Evolutionary conservation across 1,284 basidiomycete genomes (phyloP), one percentile per base, ranked within the genome.

Genomic region (Sporisorium iseilematis-ciliati): DNA sequence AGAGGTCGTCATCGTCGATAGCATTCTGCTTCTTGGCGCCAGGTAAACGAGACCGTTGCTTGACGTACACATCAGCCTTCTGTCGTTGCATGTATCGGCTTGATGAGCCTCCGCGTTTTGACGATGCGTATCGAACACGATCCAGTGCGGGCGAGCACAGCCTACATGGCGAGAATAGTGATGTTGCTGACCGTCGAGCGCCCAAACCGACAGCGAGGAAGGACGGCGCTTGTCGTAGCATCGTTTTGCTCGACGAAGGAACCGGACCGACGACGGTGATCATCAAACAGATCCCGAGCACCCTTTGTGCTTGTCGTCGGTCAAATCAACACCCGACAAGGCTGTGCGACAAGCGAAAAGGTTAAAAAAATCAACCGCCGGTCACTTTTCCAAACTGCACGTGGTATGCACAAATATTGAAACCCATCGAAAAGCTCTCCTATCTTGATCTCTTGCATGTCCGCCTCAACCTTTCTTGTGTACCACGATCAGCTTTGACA

Each of bases 41-140:
- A 21, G 18, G n/a, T 1, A 48, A 11, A 10, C 48, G 48, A 31
- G 41, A 26, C 2, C 69, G 64, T 50, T 65, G 65, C 62, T 75
- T 75, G 57, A 75, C 73, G 43, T 53, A 75, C 16, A 64, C 63
- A 25, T 75, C 73, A 10, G 41, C 49, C 52, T 54, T 62, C 31
- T 75, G 73, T n/a, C 73, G 55, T 58, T 76, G 65, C 40, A 76
- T 54, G 52, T 76, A 76, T 25, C 69, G 56, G 29, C 59, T 62
- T 40, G 66, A 69, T 1, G 74, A 76, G 14, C 73, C 73, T 16
- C 67, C 64, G 11, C 69, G 48, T 48, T 73, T 76, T 3, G 62
- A 69, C 8, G 66, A 69, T n/a, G 72, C 62, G 26, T 40, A 57
- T 21, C 62, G 57, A 2, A 53, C 25, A 16, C 26, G 31, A 7